phyloP scores from a whole-genome alignment of 2,329 filamentous ascomycete genomes.

The Rutstroemia sp. region DNA sequence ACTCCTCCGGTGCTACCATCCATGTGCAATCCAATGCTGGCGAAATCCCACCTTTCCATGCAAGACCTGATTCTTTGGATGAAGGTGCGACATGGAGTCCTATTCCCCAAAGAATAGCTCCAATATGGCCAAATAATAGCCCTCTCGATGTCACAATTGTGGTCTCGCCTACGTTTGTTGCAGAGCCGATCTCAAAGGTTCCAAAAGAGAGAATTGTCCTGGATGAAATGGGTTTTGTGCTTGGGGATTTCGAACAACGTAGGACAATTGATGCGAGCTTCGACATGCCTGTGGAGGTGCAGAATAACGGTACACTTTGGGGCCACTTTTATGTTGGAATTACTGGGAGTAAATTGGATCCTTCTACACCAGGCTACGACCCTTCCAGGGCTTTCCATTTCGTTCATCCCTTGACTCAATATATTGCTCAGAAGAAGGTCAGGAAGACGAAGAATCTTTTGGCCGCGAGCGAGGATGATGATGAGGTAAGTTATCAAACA shows the following conservation, averaged over 20 bases:
- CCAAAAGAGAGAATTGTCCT: constrained; percentile 65
- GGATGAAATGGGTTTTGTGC: constrained; percentile 70
- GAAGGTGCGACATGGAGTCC: constrained; percentile 55
- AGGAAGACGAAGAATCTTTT: constrained; percentile 83
- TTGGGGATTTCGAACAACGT: constrained; percentile 73
- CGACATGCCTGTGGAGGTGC: constrained; percentile 67
- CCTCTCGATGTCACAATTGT: constrained; percentile 78
- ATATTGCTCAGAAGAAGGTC: constrained; percentile 84
- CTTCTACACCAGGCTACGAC: constrained; percentile 64
- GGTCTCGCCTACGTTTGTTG: constrained; percentile 66
- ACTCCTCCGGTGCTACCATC: constrained; percentile 46
- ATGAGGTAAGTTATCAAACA: constrained; percentile 34
- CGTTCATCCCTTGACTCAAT: constrained; percentile 76
- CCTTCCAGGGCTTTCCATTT: constrained; percentile 74
- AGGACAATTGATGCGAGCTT: constrained; percentile 73
- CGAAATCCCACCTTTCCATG: constrained; percentile 55
- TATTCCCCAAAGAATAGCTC: constrained; percentile 65
- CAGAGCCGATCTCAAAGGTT: constrained; percentile 58
- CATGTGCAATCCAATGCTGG: constrained; percentile 46
- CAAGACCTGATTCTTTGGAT: constrained; percentile 54
- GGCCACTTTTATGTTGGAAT: constrained; percentile 88
- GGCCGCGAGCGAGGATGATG: constrained; percentile 41
- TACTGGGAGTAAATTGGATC: constrained; percentile 69
- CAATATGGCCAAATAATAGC: constrained; percentile 80
- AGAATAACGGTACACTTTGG: constrained; percentile 90